Evolutionary conservation across 345 rosid genomes (phyloP).

Genomic region (Bruguiera parviflora): DNA sequence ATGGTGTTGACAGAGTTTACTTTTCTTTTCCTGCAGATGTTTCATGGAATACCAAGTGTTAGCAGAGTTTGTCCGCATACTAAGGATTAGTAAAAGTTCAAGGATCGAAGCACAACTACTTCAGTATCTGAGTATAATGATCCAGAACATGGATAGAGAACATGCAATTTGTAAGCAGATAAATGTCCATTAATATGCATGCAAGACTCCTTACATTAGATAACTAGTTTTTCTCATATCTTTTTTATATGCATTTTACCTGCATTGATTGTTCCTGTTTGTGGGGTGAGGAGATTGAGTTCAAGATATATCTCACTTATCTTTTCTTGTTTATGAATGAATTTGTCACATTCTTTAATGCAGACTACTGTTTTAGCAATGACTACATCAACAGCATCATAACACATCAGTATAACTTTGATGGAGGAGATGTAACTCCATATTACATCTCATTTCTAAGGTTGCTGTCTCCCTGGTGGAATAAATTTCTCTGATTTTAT

Average conservation of each 20-base stretch:
- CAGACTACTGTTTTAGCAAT: constrained; percentile 75
- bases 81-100: constrained; percentile 46
- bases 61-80: constrained; percentile 58
- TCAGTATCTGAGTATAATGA: constrained; percentile 69
- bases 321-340: constrained; percentile 2
- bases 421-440: constrained; percentile 54
- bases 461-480: constrained; percentile 27
- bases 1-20: not conserved
- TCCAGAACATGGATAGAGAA: constrained; percentile 64
- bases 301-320: not conserved
- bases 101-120: constrained; percentile 57
- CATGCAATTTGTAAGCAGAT: constrained; percentile 53
- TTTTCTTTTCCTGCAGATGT: constrained; percentile 33
- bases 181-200: constrained; percentile 20
- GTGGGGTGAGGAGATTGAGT: too few relatives aligned
- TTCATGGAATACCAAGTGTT: constrained; percentile 72
- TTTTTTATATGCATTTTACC: not conserved
- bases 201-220: constrained; percentile 12
- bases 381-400: constrained; percentile 59
- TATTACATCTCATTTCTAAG: constrained; percentile 63
- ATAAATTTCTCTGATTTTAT: constrained; percentile 9
- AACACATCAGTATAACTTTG: constrained; percentile 45
- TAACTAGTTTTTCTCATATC: not conserved
- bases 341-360: constrained; percentile 17
- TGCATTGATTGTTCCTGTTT: too few relatives aligned